Evolutionary conservation across 768 basidiomycete genomes (phyloP).

Genomic region (Trametopsis cervina): DNA sequence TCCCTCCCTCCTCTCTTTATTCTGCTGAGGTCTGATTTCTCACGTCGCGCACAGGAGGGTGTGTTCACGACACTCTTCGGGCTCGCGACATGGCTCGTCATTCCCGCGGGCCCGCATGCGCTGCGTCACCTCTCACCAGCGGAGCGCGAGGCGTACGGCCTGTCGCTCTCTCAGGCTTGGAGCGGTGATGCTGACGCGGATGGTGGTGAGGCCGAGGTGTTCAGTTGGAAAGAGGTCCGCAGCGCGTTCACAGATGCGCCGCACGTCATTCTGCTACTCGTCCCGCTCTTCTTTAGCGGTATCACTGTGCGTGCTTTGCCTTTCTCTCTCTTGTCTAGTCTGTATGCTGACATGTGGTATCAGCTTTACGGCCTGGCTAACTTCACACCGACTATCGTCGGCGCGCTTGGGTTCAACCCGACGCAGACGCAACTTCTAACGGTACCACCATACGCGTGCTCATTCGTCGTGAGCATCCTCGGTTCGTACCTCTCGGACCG

Average conservation of each 20-base stretch:
- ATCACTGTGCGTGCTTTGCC: slow-evolving; percentile 19
- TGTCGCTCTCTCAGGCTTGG: not conserved
- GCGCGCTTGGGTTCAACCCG: slow-evolving; percentile 22
- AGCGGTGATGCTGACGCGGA: slow-evolving; percentile 8
- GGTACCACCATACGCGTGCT: slow-evolving; percentile 23
- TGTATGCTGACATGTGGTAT: not conserved
- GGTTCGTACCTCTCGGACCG: slow-evolving; percentile 45
- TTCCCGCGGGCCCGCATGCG: not conserved
- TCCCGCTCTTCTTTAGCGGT: slow-evolving; percentile 9
- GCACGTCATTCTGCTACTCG: slow-evolving; percentile 8
- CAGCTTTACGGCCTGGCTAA: not conserved
- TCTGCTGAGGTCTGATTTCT: not conserved
- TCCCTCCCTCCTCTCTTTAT: not conserved
- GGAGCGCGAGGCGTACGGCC: slow-evolving; percentile 3
- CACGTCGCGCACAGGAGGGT: not conserved
- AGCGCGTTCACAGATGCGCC: slow-evolving; percentile 7
- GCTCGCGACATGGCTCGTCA: not conserved
- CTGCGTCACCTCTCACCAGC: slow-evolving; percentile 3
- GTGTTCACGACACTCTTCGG: slow-evolving; percentile 7
- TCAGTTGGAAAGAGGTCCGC: slow-evolving; percentile 4
- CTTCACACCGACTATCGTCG: slow-evolving; percentile 21
- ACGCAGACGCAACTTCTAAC: slow-evolving; percentile 19
- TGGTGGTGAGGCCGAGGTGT: slow-evolving; percentile 2
- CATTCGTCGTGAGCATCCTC: slow-evolving; percentile 20
- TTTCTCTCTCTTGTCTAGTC: slow-evolving; percentile 12